Conservation (phyloP, 2,329 filamentous ascomycete species). For the Leptographium lundbergii region DNA sequence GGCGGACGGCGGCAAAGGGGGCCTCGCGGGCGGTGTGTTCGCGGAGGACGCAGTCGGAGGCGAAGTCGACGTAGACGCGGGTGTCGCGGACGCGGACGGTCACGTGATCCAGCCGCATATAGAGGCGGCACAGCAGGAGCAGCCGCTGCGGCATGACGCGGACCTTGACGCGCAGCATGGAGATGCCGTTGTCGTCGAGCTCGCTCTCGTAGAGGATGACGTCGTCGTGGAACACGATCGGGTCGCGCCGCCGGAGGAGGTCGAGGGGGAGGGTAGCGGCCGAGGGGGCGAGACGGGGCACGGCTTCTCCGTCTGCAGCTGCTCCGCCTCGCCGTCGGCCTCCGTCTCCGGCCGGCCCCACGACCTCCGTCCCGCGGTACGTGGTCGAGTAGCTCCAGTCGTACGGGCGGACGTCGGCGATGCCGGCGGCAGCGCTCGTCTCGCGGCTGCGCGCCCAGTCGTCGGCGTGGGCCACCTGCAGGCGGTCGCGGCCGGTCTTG, state of each 20-base stretch:
- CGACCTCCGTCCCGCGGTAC: conserved; percentile 59
- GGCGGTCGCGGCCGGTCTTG: conserved; percentile 83
- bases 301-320: background rate
- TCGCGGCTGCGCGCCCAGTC: conserved; percentile 64
- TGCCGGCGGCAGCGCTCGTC: conserved; percentile 69
- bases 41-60: conserved; percentile 61
- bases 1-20: conserved; percentile 61
- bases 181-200: conserved; percentile 93
- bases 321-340: too few relatives aligned
- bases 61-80: conserved; percentile 83
- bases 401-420: conserved; percentile 90
- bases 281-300: background rate
- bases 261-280: conserved; percentile 57
- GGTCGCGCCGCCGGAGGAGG: conserved; percentile 76
- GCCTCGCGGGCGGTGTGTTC: conserved; percentile 88
- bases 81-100: conserved; percentile 81
- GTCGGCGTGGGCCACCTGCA: conserved; percentile 84
- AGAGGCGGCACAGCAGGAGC: conserved; percentile 73
- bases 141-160: conserved; percentile 85
- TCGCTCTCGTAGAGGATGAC: conserved; percentile 96
- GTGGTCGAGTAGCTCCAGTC: conserved; percentile 96
- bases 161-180: conserved; percentile 78
- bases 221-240: conserved; percentile 93
- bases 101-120: conserved; percentile 87
- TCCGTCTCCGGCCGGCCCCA: too few relatives aligned